These are phyloP conservation scores for Rhizopus arrhizus DNA, from an alignment of 371 early-diverging fungal species.

Conservation along the genomic window DNA sequence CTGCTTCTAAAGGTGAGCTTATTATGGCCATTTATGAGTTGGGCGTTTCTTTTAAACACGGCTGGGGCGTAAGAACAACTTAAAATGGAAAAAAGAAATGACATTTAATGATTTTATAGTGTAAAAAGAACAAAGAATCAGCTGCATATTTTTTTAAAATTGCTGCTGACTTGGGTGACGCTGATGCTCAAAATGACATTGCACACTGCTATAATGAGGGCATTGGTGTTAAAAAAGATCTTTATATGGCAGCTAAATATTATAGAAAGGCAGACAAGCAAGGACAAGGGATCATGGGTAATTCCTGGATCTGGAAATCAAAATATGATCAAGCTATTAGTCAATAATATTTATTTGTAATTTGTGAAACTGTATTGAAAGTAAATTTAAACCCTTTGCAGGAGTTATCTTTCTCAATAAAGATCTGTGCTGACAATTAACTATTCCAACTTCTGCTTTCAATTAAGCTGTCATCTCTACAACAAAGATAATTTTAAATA, in stretches of 20 bases:
- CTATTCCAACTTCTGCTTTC: too few species aligned
- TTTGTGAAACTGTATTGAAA: too few species aligned
- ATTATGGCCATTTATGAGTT: conserved; percentile 86
- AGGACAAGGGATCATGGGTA: conserved; percentile 80
- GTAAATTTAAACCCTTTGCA: too few species aligned
- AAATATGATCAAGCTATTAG: conserved; percentile 38
- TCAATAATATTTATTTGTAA: too few species aligned
- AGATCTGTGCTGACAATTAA: too few species aligned
- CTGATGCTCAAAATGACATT: conserved; percentile 81
- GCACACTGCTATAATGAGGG: conserved; percentile 78
- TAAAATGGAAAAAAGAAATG: too few species aligned
- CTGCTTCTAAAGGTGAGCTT: conserved; percentile 60
- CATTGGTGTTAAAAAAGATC: conserved; percentile 80
- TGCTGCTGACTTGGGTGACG: conserved; percentile 84
- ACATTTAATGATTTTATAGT: too few species aligned
- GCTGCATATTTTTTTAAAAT: conserved; percentile 90
- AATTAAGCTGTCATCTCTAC: too few species aligned
- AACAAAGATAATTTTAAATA: too few species aligned
- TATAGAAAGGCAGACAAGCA: conserved; percentile 83
- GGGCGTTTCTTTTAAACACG: conserved; percentile 82
- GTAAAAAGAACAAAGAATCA: conserved; percentile 78
- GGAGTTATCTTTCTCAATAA: too few species aligned
- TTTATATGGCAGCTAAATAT: conserved; percentile 79
- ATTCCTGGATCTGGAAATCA: conserved; percentile 75
- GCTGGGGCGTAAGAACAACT: conserved; percentile 77